A percentile compares a stretch with the other conserved stretches of the same genome.
phyloP scores from a whole-genome alignment of 2,329 filamentous ascomycete species.

The Botrytis paeoniae region DNA sequence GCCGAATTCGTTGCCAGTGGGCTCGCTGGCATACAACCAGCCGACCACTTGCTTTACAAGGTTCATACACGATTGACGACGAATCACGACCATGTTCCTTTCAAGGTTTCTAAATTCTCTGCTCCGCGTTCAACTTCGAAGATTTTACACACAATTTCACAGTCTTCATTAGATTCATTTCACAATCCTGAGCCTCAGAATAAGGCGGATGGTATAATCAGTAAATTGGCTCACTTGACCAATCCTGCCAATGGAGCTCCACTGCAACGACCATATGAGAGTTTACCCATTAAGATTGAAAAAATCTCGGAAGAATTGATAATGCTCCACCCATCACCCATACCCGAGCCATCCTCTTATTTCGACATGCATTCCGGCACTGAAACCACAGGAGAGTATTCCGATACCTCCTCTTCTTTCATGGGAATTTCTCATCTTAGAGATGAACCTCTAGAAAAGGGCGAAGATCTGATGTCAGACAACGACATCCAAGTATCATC shows the following conservation, averaged over 20 bases:
- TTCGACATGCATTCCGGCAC: neutral
- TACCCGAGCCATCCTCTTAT: slow-evolving; percentile 14
- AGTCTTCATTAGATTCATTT: slow-evolving; percentile 26
- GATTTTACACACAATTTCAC: slow-evolving; percentile 26
- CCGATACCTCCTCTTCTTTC: neutral
- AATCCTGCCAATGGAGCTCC: neutral
- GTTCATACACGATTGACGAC: slow-evolving; percentile 42
- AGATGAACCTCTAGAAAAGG: slow-evolving; percentile 1
- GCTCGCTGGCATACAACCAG: slow-evolving; percentile 56
- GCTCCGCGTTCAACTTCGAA: slow-evolving; percentile 17
- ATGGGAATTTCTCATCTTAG: neutral
- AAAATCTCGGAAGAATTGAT: neutral
- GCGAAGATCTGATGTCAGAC: neutral
- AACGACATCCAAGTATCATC: slow-evolving; percentile 12
- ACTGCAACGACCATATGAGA: neutral
- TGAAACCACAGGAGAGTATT: neutral
- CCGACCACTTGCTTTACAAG: slow-evolving; percentile 61
- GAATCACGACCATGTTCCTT: neutral
- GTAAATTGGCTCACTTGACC: slow-evolving; percentile 16
- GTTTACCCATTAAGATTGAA: neutral
- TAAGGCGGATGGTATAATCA: slow-evolving; percentile 16
- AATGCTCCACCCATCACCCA: slow-evolving; percentile 10
- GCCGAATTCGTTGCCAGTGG: slow-evolving; percentile 54
- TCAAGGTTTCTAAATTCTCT: slow-evolving; percentile 25
- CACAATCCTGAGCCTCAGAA: neutral